A percentile compares a stretch with the other conserved stretches of the same genome.
Evolutionary conservation across 352 stramenopile species (phyloP).

Genomic region (Aphanomyces stellatus): DNA sequence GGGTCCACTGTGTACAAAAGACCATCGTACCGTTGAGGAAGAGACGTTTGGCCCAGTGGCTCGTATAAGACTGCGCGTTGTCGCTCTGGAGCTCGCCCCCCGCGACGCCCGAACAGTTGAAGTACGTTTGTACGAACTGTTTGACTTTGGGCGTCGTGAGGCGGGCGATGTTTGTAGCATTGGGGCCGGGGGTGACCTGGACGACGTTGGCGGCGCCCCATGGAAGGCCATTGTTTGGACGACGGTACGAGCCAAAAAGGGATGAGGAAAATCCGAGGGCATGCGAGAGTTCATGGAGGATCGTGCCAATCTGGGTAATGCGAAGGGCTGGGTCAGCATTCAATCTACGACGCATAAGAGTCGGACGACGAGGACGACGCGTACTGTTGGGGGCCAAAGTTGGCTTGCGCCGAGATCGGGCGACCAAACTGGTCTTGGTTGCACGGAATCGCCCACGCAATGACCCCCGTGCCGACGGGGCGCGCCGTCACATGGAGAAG

Average conservation of each 20-base stretch:
- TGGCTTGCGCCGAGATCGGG: conserved; percentile 19
- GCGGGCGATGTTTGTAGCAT: conserved; percentile 3
- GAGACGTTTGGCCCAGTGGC: conserved; percentile 72
- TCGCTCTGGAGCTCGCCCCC: conserved; percentile 24
- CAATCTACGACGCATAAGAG: conserved; percentile 57
- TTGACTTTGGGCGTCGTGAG: conserved; percentile 13
- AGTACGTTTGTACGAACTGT: conserved; percentile 7
- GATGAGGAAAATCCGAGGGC: conserved; percentile 17
- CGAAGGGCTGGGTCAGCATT: conserved; percentile 7
- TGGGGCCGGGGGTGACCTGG: background rate
- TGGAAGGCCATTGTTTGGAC: background rate
- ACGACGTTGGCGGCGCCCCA: background rate
- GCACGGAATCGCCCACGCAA: conserved; percentile 73
- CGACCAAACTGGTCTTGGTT: conserved; percentile 80
- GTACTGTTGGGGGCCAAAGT: conserved; percentile 29
- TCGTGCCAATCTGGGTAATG: background rate
- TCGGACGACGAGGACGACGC: conserved; percentile 52
- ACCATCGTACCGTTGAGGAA: conserved; percentile 40
- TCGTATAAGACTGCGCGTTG: conserved; percentile 41
- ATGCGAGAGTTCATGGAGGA: conserved; percentile 23
- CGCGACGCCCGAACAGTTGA: conserved; percentile 13
- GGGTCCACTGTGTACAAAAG: background rate
- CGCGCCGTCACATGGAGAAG: conserved; percentile 54
- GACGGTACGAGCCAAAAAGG: conserved; percentile 10
- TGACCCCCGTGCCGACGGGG: conserved; percentile 30